Conservation (phyloP, 2,329 filamentous ascomycete genomes). For the Corinectria fuckeliana region DNA sequence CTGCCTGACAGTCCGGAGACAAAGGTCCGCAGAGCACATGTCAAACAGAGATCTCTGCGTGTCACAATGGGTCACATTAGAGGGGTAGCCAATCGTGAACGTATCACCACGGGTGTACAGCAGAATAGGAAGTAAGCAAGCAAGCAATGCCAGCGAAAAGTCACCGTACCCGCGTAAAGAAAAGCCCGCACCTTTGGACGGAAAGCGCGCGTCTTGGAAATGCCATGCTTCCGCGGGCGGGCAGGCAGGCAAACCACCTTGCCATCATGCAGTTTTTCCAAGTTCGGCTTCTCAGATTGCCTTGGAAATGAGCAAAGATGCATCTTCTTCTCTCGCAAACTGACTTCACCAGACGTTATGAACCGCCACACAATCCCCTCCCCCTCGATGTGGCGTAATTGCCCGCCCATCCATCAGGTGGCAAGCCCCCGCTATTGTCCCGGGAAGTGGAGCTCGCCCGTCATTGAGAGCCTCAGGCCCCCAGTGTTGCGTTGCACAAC, state of each 20-base stretch:
- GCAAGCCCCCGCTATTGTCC: not conserved
- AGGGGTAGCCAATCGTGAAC: not conserved
- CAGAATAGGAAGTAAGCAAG: not conserved
- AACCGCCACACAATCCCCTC: not conserved
- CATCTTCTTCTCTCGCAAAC: not conserved
- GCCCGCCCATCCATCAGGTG: not conserved
- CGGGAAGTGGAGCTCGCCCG: not conserved
- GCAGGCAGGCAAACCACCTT: not conserved
- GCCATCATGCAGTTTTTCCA: not conserved
- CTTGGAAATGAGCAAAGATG: not conserved
- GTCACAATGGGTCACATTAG: not conserved
- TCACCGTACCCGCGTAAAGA: not conserved
- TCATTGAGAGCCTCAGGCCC: not conserved
- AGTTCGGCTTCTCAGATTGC: not conserved
- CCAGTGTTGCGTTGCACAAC: too few relatives aligned
- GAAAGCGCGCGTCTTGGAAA: not conserved
- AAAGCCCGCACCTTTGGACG: not conserved
- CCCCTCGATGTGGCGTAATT: not conserved
- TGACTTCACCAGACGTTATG: not conserved
- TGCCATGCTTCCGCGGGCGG: not conserved
- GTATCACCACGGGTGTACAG: not conserved
- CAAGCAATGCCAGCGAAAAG: not conserved
- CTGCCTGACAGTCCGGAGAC: not conserved
- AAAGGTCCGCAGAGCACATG: not conserved
- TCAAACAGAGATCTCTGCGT: not conserved